phyloP scores from a whole-genome alignment of 345 rosid species.

The Crucihimalaya himalaica region DNA sequence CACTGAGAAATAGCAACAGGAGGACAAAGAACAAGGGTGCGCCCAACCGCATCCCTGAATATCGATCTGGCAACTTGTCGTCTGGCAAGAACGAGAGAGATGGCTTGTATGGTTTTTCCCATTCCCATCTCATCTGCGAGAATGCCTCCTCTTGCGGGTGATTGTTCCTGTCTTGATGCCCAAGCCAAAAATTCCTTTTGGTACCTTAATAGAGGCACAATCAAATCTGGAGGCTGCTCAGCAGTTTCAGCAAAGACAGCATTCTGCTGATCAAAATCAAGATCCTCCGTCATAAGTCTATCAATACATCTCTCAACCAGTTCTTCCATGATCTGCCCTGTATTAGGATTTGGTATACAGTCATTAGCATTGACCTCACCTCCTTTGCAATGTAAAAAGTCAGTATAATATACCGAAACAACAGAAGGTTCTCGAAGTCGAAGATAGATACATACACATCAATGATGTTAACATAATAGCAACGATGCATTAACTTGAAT shows the following conservation, averaged over 20 bases:
- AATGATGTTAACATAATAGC: too few relatives aligned
- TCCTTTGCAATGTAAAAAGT: too few relatives aligned
- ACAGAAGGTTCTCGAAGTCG: too few relatives aligned
- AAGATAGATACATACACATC: too few relatives aligned
- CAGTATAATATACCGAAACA: too few relatives aligned
- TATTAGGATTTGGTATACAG: too few relatives aligned
- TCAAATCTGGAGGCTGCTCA: constrained; percentile 68
- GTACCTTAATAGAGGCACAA: constrained; percentile 70
- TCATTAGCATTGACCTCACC: constrained; percentile 7
- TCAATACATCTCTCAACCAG: constrained; percentile 67
- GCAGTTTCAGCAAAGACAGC: constrained; percentile 47
- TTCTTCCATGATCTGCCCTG: constrained; percentile 53
- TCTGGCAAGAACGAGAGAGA: constrained; percentile 83
- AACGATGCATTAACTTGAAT: too few relatives aligned
- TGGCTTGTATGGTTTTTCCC: constrained; percentile 97
- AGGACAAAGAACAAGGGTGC: constrained; percentile 88
- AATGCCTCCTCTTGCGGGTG: constrained; percentile 69
- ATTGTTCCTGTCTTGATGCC: constrained; percentile 82
- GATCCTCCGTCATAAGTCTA: constrained; percentile 46
- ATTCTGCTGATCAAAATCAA: constrained; percentile 60
- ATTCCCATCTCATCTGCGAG: constrained; percentile 99
- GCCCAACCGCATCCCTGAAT: constrained; percentile 31
- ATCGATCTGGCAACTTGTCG: constrained; percentile 40
- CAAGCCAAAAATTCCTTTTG: constrained; percentile 95
- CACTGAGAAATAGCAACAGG: constrained; percentile 87